phyloP scores from a whole-genome alignment of 306 rosid genomes.

The Cyamopsis tetragonoloba region DNA sequence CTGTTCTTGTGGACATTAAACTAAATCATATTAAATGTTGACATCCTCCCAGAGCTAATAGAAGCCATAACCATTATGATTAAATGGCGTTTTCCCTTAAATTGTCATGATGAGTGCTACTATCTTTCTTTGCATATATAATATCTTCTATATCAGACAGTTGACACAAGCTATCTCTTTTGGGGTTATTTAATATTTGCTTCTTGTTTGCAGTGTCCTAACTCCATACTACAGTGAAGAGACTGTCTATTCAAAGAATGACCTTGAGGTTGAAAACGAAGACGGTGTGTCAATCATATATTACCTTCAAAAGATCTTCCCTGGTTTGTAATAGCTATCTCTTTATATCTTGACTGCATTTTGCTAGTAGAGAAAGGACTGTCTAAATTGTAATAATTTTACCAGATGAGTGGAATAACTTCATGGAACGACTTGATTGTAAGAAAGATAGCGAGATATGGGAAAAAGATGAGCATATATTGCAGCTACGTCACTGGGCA shows the following conservation, averaged over 20 bases:
- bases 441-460: constrained; percentile 75
- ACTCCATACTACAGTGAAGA: constrained; percentile 99
- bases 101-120: background rate
- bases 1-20: constrained; percentile 9
- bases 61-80: constrained; percentile 18
- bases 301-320: constrained; percentile 94
- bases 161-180: background rate
- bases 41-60: constrained; percentile 16
- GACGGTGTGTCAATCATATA: constrained; percentile 91
- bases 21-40: background rate
- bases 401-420: constrained; percentile 96
- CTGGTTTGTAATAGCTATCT: constrained; percentile 56
- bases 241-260: constrained; percentile 87
- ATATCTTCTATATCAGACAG: background rate
- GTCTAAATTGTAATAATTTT: constrained; percentile 24
- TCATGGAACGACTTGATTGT: constrained; percentile 87
- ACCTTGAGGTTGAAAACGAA: constrained; percentile 95
- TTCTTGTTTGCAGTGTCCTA: constrained; percentile 59
- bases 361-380: constrained; percentile 8
- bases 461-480: constrained; percentile 82
- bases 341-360: constrained; percentile 15
- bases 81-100: constrained; percentile 16
- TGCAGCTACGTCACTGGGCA: constrained; percentile 96
- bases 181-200: background rate
- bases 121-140: background rate